Evolutionary conservation across 2,329 filamentous ascomycete genomes (phyloP).

Genomic region (Hawksworthiomyces lignivorus): DNA sequence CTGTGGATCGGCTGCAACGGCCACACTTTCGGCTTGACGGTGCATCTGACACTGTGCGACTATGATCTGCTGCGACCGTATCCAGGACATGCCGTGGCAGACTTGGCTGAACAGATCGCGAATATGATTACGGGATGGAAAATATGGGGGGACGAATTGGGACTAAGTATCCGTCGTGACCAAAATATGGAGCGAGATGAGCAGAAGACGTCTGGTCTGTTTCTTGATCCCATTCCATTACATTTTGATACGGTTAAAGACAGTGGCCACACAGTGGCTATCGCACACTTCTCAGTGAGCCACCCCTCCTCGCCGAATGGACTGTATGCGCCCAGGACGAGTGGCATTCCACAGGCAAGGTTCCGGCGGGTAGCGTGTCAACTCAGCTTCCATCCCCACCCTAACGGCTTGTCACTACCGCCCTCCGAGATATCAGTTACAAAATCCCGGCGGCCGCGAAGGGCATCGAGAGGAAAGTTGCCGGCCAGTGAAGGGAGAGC

Average conservation of each 20-base stretch:
- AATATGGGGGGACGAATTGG: slow-evolving; percentile 4
- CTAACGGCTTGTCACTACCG: background rate
- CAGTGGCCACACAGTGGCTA: no score
- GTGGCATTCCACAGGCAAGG: slow-evolving; percentile 12
- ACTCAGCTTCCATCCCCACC: slow-evolving; percentile 5
- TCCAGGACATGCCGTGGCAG: no score
- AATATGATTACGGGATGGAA: background rate
- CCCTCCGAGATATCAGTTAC: no score
- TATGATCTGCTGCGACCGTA: background rate
- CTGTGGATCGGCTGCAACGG: slow-evolving; percentile 13
- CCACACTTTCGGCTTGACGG: slow-evolving; percentile 6
- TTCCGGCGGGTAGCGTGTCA: slow-evolving; percentile 11
- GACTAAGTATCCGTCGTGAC: background rate
- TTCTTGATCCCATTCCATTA: no score
- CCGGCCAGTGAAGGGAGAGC: no score
- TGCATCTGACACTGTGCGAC: slow-evolving; percentile 7
- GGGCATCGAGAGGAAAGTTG: no score
- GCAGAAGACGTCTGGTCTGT: no score
- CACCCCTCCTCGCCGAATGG: slow-evolving; percentile 11
- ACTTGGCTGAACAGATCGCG: no score
- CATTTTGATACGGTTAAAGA: no score
- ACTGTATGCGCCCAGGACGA: slow-evolving; percentile 8
- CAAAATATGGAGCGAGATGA: background rate
- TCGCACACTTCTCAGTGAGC: slow-evolving; percentile 3
- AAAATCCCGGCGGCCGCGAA: no score